Percentiles rank a stretch among this genome's conserved stretches.
Evolutionary conservation across 352 stramenopile species (phyloP).

Genomic region (Lagenidium giganteum): DNA sequence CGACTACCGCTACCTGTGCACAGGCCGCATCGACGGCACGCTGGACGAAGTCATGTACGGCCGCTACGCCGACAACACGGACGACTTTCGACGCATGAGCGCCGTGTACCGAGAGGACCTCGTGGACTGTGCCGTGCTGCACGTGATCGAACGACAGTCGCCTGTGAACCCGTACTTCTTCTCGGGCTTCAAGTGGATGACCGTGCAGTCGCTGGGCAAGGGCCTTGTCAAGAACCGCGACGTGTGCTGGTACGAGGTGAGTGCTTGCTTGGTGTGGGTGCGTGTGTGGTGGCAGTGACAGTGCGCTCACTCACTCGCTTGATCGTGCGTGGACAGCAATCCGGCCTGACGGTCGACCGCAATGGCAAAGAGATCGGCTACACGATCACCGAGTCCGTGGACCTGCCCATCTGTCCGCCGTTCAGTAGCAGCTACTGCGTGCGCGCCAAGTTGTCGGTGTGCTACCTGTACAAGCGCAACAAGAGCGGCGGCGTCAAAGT

Average conservation of each 20-base stretch:
- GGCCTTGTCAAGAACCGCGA: constrained; percentile 75
- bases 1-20: constrained; percentile 61
- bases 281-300: not conserved
- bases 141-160: constrained; percentile 50
- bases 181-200: constrained; percentile 83
- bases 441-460: constrained; percentile 63
- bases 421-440: constrained; percentile 54
- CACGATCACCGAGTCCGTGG: constrained; percentile 71
- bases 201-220: constrained; percentile 58
- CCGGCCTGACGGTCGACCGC: constrained; percentile 51
- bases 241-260: constrained; percentile 67
- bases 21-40: constrained; percentile 56
- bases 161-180: constrained; percentile 56
- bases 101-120: constrained; percentile 73
- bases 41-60: constrained; percentile 74
- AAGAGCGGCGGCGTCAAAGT: constrained; percentile 70
- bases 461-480: constrained; percentile 71
- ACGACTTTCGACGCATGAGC: constrained; percentile 61
- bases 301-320: not conserved
- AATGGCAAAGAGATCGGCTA: constrained; percentile 82
- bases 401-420: constrained; percentile 51
- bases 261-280: not conserved
- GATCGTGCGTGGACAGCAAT: constrained; percentile 20
- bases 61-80: constrained; percentile 67
- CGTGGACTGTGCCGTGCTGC: constrained; percentile 68